These are phyloP conservation scores for Bacterosira constricta DNA, from an alignment of 108 stramenopile species.

Conservation along the genomic window DNA sequence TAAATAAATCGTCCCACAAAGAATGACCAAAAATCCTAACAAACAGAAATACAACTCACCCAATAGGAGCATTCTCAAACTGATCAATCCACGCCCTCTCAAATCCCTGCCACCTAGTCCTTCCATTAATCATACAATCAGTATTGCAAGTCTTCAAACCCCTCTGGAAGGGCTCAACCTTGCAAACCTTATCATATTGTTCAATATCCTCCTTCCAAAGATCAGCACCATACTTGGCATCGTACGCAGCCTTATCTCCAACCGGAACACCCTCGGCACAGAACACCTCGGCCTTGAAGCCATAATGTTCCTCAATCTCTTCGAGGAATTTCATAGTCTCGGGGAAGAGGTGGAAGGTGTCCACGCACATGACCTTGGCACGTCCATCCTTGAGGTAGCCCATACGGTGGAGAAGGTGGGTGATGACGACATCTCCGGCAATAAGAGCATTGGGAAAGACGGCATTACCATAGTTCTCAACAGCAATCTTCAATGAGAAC, in stretches of 20 bases:
- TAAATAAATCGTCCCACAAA: no score
- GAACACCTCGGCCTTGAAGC: conserved; percentile 95
- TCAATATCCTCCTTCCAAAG: conserved; percentile 98
- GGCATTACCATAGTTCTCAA: conserved; percentile 85
- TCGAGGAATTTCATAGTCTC: conserved; percentile 90
- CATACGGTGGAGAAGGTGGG: conserved; percentile 82
- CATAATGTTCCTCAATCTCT: conserved; percentile 87
- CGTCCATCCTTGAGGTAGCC: conserved; percentile 82
- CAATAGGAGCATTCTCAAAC: conserved; percentile 93
- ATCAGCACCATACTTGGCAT: conserved; percentile 91
- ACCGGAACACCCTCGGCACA: conserved; percentile 89
- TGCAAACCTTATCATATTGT: conserved; percentile 94
- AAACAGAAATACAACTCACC: conserved; percentile 24
- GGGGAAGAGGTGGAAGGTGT: conserved; percentile 97
- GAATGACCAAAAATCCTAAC: no score
- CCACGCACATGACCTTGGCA: conserved; percentile 90
- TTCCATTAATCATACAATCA: conserved; percentile 97
- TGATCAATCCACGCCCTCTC: conserved; percentile 96
- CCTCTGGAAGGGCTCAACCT: conserved; percentile 97
- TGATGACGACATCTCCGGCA: conserved; percentile 90
- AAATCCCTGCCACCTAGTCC: conserved; percentile 96
- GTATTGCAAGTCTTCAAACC: conserved; percentile 94
- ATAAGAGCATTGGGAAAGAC: conserved; percentile 94
- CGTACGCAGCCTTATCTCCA: conserved; percentile 88
- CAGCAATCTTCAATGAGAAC: conserved; percentile 88